Percentiles rank a stretch among this genome's conserved stretches.
Conservation (phyloP, 2,329 filamentous ascomycete genomes). For the Xylariaceae sp. region DNA sequence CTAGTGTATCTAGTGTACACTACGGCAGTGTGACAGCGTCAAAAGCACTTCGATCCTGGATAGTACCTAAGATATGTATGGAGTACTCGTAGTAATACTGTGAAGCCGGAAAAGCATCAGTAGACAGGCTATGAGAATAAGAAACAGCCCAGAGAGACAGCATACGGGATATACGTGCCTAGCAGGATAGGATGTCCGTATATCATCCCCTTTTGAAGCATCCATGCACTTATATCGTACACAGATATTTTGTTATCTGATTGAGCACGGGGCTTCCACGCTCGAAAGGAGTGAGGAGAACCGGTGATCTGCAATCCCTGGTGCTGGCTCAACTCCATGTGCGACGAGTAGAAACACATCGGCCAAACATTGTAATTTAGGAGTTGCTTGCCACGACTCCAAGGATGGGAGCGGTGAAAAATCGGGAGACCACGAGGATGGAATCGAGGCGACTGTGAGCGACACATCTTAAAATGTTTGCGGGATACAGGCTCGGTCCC, state of each 20-base stretch:
- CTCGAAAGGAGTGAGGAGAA: too few species aligned
- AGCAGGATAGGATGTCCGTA: too few species aligned
- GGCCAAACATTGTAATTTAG: background rate
- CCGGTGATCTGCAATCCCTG: background rate
- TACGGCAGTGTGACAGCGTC: background rate
- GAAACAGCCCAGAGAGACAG: too few species aligned
- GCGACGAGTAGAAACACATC: background rate
- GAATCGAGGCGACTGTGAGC: background rate
- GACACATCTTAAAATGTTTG: background rate
- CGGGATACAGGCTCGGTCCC: background rate
- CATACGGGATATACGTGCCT: too few species aligned
- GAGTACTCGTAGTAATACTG: background rate
- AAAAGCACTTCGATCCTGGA: background rate
- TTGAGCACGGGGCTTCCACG: too few species aligned
- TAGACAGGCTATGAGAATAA: too few species aligned
- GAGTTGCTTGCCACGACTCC: background rate
- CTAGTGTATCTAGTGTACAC: too few species aligned
- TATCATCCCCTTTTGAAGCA: too few species aligned
- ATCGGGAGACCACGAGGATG: slow-evolving; percentile 7
- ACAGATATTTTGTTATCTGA: too few species aligned
- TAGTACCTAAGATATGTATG: background rate
- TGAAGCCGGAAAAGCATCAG: background rate
- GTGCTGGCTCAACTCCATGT: background rate
- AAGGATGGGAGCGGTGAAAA: slow-evolving; percentile 10
- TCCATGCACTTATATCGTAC: too few species aligned